phyloP scores from a whole-genome alignment of 108 stramenopile species.

The Fistulifera pelliculosa region DNA sequence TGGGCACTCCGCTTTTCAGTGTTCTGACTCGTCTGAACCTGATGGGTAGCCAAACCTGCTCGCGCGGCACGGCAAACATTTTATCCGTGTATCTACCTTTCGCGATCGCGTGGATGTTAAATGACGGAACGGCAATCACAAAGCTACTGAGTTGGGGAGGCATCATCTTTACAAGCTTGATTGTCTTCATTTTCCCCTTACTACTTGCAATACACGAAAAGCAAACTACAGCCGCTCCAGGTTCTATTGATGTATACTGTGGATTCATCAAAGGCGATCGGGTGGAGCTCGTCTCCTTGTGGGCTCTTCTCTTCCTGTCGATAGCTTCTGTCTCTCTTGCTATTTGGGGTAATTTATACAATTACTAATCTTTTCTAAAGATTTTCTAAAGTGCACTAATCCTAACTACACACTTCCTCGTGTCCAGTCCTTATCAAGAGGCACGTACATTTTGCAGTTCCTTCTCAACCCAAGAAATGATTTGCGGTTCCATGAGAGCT shows the following conservation, averaged over 20 bases:
- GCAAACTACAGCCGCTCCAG: slow-evolving; percentile 13
- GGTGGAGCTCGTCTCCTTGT: slow-evolving; percentile 11
- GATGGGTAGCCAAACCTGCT: slow-evolving; percentile 14
- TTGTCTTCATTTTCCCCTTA: slow-evolving; percentile 61
- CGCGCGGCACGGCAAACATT: slow-evolving; percentile 9
- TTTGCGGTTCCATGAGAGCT: slow-evolving; percentile 54
- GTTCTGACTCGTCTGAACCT: slow-evolving; percentile 30
- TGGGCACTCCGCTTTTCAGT: slow-evolving; percentile 44
- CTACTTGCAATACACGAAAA: slow-evolving; percentile 37
- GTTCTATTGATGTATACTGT: slow-evolving; percentile 29
- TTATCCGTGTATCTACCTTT: slow-evolving; percentile 37
- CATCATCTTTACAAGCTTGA: slow-evolving; percentile 45
- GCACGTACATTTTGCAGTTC: background rate
- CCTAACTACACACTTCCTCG: no score
- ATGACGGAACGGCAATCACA: slow-evolving; percentile 22
- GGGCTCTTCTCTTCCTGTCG: slow-evolving; percentile 19
- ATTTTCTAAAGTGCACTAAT: no score
- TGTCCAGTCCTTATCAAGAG: no score
- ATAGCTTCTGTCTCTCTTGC: slow-evolving; percentile 19
- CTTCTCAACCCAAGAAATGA: slow-evolving; percentile 38
- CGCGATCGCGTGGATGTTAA: slow-evolving; percentile 16
- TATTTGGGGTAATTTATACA: slow-evolving; percentile 28
- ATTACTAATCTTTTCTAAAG: no score
- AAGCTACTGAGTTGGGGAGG: slow-evolving; percentile 54
- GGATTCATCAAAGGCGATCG: slow-evolving; percentile 13